A percentile compares a stretch with the other conserved stretches of the same genome.
These are phyloP conservation scores for Claviceps lovelessii DNA, from an alignment of 2,329 filamentous ascomycete species.

Conservation along the genomic window DNA sequence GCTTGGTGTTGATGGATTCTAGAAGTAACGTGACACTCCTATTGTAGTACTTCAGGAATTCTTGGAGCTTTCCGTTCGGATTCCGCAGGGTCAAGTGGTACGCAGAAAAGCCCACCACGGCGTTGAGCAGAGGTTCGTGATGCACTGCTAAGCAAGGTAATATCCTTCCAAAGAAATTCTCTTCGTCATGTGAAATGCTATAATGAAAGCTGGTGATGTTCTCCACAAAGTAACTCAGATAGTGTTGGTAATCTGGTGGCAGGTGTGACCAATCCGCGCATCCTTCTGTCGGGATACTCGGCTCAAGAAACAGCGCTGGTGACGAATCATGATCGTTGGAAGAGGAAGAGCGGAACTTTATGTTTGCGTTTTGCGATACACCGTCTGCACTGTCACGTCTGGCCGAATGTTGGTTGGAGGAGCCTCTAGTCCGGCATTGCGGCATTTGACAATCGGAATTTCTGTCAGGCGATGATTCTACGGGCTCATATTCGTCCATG, in stretches of 20 bases:
- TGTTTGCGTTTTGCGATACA: constrained; percentile 37
- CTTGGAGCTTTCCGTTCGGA: constrained; percentile 57
- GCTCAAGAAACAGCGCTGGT: constrained; percentile 14
- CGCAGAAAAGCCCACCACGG: constrained; percentile 73
- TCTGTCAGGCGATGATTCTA: constrained; percentile 12
- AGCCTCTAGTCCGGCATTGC: constrained; percentile 23
- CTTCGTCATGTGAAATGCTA: constrained; percentile 54
- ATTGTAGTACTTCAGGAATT: constrained; percentile 84
- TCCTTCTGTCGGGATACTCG: constrained; percentile 10
- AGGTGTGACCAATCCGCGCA: constrained; percentile 41
- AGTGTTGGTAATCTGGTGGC: constrained; percentile 58
- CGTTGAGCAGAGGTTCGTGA: constrained; percentile 69
- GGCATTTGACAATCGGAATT: constrained; percentile 10
- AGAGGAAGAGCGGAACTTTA: constrained; percentile 34
- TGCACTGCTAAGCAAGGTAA: constrained; percentile 59
- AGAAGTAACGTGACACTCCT: constrained; percentile 68
- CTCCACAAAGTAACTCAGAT: constrained; percentile 63
- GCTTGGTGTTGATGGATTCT: constrained; percentile 52
- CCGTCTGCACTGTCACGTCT: constrained; percentile 38
- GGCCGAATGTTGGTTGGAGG: constrained; percentile 19
- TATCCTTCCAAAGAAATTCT: constrained; percentile 58
- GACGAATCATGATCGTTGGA: constrained; percentile 27
- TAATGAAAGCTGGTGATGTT: constrained; percentile 75
- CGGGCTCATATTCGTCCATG: constrained; percentile 38
- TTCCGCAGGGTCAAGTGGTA: constrained; percentile 68